Conservation (phyloP, 495 filamentous ascomycete species). For the Penicillium fimorum region DNA sequence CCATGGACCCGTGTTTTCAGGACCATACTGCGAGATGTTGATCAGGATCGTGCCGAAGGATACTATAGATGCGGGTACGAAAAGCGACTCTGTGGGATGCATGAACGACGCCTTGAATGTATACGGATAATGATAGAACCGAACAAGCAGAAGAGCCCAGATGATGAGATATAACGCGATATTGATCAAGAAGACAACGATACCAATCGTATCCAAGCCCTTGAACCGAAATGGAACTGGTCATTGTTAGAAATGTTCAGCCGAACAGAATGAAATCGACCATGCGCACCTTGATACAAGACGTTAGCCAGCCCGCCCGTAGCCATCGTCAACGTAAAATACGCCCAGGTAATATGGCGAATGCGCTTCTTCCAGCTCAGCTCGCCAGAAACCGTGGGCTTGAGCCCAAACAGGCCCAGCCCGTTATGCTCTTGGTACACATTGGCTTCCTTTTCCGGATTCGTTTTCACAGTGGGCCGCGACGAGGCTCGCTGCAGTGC, state of each 20-base stretch:
- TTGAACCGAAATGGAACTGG: conserved; percentile 67
- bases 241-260: conserved; percentile 5
- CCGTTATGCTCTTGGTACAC: conserved; percentile 15
- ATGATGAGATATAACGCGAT: conserved; percentile 70
- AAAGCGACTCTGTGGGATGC: conserved; percentile 78
- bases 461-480: conserved; percentile 17
- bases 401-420: neutral
- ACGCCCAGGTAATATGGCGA: conserved; percentile 62
- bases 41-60: conserved; percentile 73
- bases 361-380: conserved; percentile 50
- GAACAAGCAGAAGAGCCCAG: conserved; percentile 60
- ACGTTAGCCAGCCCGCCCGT: conserved; percentile 84
- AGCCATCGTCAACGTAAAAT: conserved; percentile 76
- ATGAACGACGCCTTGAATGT: conserved; percentile 70
- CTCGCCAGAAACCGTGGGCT: conserved; percentile 12
- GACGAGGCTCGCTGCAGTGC: conserved; percentile 25
- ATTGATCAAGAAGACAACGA: conserved; percentile 74
- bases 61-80: conserved; percentile 71
- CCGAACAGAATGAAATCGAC: neutral
- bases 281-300: conserved; percentile 57
- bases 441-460: conserved; percentile 4
- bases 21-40: conserved; percentile 77
- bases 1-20: conserved; percentile 65
- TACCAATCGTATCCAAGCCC: conserved; percentile 70
- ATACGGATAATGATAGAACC: conserved; percentile 69